Base-by-base conservation (phyloP, 2,329 filamentous ascomycete species). In the Hypoxylon sp. region DNA sequence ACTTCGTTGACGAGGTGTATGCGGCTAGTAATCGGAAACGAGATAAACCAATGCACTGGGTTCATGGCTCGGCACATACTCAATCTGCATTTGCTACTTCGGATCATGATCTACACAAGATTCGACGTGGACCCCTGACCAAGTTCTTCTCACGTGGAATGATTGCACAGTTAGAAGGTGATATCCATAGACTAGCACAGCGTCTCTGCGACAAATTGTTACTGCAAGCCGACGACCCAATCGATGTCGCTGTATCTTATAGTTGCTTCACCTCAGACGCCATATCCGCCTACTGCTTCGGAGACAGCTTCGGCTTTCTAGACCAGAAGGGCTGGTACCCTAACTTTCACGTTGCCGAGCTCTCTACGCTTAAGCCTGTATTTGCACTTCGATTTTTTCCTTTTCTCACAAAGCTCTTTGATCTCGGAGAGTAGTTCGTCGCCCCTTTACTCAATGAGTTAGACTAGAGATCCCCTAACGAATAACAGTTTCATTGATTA, bases 211-310 rank as follows among this genome's bases (percentile, higher is more conserved):
- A 78, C 46, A 80, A 80, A 58, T 63, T 81, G 63, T 71, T 82
- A 3, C 52, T 58, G 2, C 68, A 67, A 5, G 48, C 70, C 6
- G 65, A 62, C 10, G 57, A 70, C 5, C 69, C 73, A 19, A 77
- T 82, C n/a, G 77, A 81, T 39, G 67, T 81, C 8, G 77, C 75
- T 31, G 74, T 78, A 59, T 78, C 80, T 1, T 81, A 79, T 57
- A 81, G 78, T 62, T 81, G 80, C 67, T 81, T 81, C 59, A 81
- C 80, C 0, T 76, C 79, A 0, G 81, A 82, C n/a, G 75, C 77
- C 2, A 82, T 82, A 29, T 78, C 77, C 1, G 73, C 76, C 1
- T 82, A 81, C 53, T 76, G 74, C 22, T 82, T 82, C 60, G 81
- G 81, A 9, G 77, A 81, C 47, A 71, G 73, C 3, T 76, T 81